Conservation (phyloP, 371 early-diverging fungal genomes). For the Catenaria anguillulae region DNA sequence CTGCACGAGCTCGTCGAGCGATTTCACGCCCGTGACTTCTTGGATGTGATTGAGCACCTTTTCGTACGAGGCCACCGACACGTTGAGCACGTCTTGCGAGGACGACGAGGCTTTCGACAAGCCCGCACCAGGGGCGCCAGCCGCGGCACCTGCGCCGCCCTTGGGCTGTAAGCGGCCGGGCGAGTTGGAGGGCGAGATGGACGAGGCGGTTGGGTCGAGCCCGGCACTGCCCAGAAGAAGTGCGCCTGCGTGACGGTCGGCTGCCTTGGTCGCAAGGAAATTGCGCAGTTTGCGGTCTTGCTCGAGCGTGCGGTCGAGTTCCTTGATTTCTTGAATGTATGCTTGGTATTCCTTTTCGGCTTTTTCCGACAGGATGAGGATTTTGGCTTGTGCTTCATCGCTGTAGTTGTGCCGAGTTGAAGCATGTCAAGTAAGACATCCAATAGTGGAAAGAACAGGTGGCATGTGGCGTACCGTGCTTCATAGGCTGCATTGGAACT, state of each 20-base stretch:
- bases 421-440: no score
- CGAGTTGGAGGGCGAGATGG: background rate
- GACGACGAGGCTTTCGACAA: conserved; percentile 14
- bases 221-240: no score
- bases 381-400: conserved; percentile 39
- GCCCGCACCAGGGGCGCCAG: no score
- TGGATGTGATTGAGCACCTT: conserved; percentile 28
- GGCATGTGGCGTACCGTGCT: conserved; percentile 31
- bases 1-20: conserved; percentile 30
- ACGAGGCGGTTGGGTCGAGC: no score
- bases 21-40: conserved; percentile 27
- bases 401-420: no score
- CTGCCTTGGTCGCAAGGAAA: conserved; percentile 37
- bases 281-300: conserved; percentile 36
- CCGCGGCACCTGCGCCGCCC: no score
- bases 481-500: conserved; percentile 38
- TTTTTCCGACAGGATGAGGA: conserved; percentile 32
- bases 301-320: conserved; percentile 35
- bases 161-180: no score
- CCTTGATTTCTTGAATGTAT: conserved; percentile 41
- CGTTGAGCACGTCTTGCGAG: conserved; percentile 28
- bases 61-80: conserved; percentile 29
- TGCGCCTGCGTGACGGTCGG: conserved; percentile 26
- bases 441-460: background rate
- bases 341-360: conserved; percentile 41